Evolutionary conservation across 805 yeast genomes (phyloP).

Genomic region (Wickerhamia fluorescens): DNA sequence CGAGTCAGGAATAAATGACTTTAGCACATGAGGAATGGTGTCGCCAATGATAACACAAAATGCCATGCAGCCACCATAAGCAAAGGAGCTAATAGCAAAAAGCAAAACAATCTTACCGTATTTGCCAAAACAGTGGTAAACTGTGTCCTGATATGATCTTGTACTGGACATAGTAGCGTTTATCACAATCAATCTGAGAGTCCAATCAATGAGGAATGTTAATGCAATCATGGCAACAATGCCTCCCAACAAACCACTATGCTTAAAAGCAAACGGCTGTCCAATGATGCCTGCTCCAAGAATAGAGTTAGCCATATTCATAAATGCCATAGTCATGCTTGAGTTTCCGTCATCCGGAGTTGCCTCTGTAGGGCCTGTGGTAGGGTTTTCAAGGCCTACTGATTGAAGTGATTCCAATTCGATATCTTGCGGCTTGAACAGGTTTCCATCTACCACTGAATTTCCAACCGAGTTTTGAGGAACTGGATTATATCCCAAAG

Average conservation of each 20-base stretch:
- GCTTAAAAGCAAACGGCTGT: conserved; percentile 80
- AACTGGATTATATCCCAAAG: too few species aligned
- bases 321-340: conserved; percentile 74
- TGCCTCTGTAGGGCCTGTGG: too few species aligned
- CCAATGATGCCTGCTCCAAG: conserved; percentile 96
- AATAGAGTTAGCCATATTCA: conserved; percentile 95
- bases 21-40: conserved; percentile 83
- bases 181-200: conserved; percentile 67
- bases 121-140: conserved; percentile 68
- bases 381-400: conserved; percentile 1
- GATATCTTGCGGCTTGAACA: conserved; percentile 10
- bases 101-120: conserved; percentile 62
- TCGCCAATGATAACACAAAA: conserved; percentile 94
- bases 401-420: conserved; percentile 10
- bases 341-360: conserved; percentile 24
- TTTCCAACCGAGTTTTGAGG: too few species aligned
- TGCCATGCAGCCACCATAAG: conserved; percentile 91
- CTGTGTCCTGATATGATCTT: conserved; percentile 79
- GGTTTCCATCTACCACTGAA: too few species aligned
- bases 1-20: conserved; percentile 50
- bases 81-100: conserved; percentile 78
- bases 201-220: conserved; percentile 82
- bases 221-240: conserved; percentile 50
- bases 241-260: conserved; percentile 76
- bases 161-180: conserved; percentile 76